Base-by-base conservation (phyloP, 805 yeast species). In the Debaryomyces hansenii region DNA sequence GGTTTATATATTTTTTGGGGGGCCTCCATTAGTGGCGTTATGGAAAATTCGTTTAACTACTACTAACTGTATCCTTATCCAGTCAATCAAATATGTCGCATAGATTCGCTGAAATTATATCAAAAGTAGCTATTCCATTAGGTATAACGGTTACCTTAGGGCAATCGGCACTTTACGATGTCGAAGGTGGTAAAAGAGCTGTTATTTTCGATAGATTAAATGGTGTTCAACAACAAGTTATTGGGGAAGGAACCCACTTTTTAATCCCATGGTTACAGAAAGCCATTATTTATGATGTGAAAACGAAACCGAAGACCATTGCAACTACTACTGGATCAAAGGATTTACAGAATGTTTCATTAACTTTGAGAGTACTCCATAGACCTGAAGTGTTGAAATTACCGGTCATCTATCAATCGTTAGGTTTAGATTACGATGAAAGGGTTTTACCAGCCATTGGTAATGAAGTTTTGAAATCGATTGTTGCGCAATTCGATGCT, bases 161-260 rank as follows among this genome's bases (percentile, higher is more conserved):
- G 7, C 92, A 90, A 62, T 82, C 86, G 57, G 84, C 97, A 24
- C 74, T 94, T 70, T 94, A 90, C 64, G 98, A 94, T 62, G 99
- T 94, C 33, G 84, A 86, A 62, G 99, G 99, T 49, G 99, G 99
- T 46, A 81, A 88, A 48, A 79, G 99, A 64, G 99, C 97, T 20
- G 96, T 94, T 44, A 87, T 94, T 52, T 94, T 94, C 63, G 98
- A 94, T 73, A 79, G 99, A 58, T 69, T 94, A 48, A 72, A 78
- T 37, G 99, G 99, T 72, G 96, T 94, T 44, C 86, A 88, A 66
- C 83, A 83, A 58, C 72, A 74, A n/a, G 97, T 94, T 20, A 76
- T 91, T 49, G 96, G 97, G 24, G 99, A 94, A 72, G 99, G 99
- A 49, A 87, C 98, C 20, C 98, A 94, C 69, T 94, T 94, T 67